Percentiles rank a stretch among this genome's conserved stretches.
These are phyloP conservation scores for Cucurbita pepo DNA, from an alignment of 306 rosid genomes.

Conservation along the genomic window DNA sequence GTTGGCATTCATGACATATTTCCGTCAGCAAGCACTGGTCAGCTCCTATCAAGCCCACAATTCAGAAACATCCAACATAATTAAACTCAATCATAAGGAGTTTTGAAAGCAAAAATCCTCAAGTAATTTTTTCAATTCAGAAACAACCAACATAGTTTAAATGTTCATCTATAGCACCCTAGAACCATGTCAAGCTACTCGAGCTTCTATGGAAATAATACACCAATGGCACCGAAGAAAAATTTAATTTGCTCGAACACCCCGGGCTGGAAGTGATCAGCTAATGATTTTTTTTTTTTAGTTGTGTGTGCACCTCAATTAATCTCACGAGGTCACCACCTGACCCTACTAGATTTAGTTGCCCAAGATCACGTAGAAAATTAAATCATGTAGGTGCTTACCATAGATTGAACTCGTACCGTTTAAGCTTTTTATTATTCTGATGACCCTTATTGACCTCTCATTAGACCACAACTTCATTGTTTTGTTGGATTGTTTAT, in stretches of 20 bases:
- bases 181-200: background rate
- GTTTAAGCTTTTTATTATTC: no score
- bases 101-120: background rate
- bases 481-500: background rate
- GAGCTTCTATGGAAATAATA: background rate
- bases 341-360: no score
- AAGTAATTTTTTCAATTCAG: background rate
- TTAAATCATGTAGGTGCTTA: no score
- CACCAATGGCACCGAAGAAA: background rate
- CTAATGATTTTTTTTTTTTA: background rate
- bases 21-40: background rate
- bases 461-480: no score
- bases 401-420: no score
- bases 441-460: no score
- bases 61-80: background rate
- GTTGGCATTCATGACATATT: background rate
- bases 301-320: background rate
- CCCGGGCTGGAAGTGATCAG: background rate
- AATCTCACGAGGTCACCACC: no score
- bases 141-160: no score
- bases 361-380: no score
- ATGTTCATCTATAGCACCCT: background rate
- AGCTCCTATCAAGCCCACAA: background rate
- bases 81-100: background rate
- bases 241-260: no score